Base-by-base conservation (phyloP, 2,329 filamentous ascomycete species). In the Teratosphaeria gauchensis region DNA sequence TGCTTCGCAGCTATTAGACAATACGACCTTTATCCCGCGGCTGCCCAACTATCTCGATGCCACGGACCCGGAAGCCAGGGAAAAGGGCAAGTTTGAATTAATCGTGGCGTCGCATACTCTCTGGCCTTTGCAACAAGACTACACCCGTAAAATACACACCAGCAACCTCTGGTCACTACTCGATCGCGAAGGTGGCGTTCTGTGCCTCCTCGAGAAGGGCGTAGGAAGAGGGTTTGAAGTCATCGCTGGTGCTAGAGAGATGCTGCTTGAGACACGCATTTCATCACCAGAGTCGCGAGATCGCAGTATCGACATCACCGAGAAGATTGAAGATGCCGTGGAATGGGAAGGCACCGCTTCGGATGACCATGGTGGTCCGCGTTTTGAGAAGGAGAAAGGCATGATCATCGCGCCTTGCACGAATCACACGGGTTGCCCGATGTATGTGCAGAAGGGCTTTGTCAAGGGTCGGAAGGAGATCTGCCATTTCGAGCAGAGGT, bases 201-300 rank as follows among this genome's bases (percentile, higher is more conserved):
- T 99, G 4, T 83, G 97, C 54, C 75, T 97, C 2, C 76, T 96
- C 24, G 94, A 99, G 72, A 97, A 96, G 72, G 94, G 91, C 0
- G 84, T 95, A 12, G 89, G 91, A 12, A 84, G 90, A 51, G 94
- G 94, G 0, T 99, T 99, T 65, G 94, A 97, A 72, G 89, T 90
- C 14, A 84, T 99, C 48, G 92, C 90, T 11, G 88, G 88, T 54
- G 91, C 92, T 5, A 85, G 94, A 55, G 82, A 91, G 51, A 84
- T 89, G 60, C 77, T 99, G 0, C 78, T 97, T 0, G 83, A 88
- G 61, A 84, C 87, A 52, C 86, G 89, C 70, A 87, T 96, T 58
- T 75, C 84, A 12, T 84, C 84, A 14, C 85, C 86, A 0, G 78
- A 76, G 2, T 76, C 78, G 12, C 74, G 75, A 9, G 68, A 73